A percentile compares a stretch with the other conserved stretches of the same genome.
These are phyloP conservation scores for Eucalyptus guilfoylei DNA, from an alignment of 345 rosid species.

Conservation along the genomic window DNA sequence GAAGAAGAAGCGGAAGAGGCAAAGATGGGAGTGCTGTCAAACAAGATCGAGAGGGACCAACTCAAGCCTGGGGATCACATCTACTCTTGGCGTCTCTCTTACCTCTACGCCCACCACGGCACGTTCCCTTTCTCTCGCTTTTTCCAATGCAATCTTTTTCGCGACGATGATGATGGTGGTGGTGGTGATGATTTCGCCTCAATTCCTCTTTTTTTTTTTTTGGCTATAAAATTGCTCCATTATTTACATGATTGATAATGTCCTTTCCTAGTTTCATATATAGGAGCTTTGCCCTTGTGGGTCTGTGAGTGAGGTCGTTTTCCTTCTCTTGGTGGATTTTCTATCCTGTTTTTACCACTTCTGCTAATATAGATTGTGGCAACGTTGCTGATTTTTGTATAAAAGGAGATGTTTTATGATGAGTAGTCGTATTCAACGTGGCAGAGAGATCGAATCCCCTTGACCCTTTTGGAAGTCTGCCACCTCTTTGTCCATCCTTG, in stretches of 20 bases:
- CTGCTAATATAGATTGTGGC: neutral
- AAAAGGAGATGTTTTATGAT: neutral
- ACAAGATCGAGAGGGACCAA: slow-evolving; percentile 34
- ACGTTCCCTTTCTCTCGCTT: neutral
- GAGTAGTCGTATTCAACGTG: neutral
- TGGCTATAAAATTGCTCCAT: neutral
- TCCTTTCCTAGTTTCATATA: neutral
- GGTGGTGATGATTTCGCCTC: neutral
- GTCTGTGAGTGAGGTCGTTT: neutral
- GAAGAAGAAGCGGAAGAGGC: no score
- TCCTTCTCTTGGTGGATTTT: neutral
- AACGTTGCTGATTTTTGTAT: neutral
- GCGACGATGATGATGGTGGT: neutral
- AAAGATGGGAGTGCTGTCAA: slow-evolving; percentile 5
- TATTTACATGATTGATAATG: neutral
- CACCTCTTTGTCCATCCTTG: neutral
- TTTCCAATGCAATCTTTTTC: neutral
- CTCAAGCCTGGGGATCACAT: slow-evolving; percentile 70
- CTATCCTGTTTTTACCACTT: neutral
- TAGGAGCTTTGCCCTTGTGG: neutral
- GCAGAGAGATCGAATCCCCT: neutral
- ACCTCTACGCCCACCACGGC: slow-evolving; percentile 73
- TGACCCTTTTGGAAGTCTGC: neutral
- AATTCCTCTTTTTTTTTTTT: neutral
- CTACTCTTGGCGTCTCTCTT: slow-evolving; percentile 68